A percentile compares a stretch with the other conserved stretches of the same genome.
phyloP scores from a whole-genome alignment of 495 filamentous ascomycete species.

The Hypoxylon fuscum region DNA sequence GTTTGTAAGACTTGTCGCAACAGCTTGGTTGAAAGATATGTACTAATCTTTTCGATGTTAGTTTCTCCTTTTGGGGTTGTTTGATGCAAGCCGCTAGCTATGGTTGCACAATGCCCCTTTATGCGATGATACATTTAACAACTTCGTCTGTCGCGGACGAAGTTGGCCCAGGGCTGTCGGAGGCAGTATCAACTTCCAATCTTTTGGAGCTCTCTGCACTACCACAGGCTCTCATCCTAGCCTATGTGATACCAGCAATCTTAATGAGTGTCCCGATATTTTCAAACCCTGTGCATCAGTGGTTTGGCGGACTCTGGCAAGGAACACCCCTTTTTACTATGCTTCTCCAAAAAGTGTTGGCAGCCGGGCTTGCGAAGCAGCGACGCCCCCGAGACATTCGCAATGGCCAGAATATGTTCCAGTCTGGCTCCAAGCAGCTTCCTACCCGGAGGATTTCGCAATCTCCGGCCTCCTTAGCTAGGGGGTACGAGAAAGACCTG shows the following conservation, averaged over 20 bases:
- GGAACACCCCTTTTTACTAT: conserved; percentile 26
- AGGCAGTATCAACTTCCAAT: conserved; percentile 2
- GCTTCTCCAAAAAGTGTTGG: conserved; percentile 22
- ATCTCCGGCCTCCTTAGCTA: not conserved
- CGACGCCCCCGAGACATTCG: not conserved
- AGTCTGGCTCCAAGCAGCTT: conserved; percentile 3
- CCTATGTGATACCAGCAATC: conserved; percentile 25
- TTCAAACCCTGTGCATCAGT: conserved; percentile 24
- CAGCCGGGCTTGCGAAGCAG: not conserved
- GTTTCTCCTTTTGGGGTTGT: conserved; percentile 28
- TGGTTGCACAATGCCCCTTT: conserved; percentile 32
- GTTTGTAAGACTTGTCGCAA: conserved; percentile 16
- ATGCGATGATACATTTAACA: conserved; percentile 21
- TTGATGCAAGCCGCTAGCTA: conserved; percentile 31
- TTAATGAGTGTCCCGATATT: conserved; percentile 30
- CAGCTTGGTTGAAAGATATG: not conserved
- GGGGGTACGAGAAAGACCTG: conserved; percentile 6
- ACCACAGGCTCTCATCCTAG: conserved; percentile 17
- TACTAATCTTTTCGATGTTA: conserved; percentile 13
- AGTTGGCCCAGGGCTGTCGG: conserved; percentile 10
- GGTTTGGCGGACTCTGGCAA: conserved; percentile 35
- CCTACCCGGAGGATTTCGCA: conserved; percentile 4
- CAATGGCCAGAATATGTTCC: not conserved
- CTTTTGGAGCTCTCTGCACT: conserved; percentile 11
- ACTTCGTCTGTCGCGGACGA: conserved; percentile 21